Conservation (phyloP, 345 rosid genomes). For the Acer yangbiense region DNA sequence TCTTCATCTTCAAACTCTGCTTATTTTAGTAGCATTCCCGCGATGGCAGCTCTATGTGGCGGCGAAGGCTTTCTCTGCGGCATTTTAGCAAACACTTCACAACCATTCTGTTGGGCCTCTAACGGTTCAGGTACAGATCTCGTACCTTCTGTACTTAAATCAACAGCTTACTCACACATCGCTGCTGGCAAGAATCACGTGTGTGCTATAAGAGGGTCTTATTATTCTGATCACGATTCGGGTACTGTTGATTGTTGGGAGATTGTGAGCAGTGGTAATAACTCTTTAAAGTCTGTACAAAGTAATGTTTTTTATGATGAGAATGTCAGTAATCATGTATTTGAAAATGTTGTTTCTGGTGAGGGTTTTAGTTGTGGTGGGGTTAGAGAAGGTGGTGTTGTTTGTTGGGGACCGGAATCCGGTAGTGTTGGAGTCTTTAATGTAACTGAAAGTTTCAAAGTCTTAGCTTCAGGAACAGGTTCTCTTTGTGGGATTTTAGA, state of each 20-base stretch:
- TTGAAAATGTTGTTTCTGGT: slow-evolving; percentile 68
- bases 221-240: slow-evolving; percentile 64
- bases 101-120: slow-evolving; percentile 66
- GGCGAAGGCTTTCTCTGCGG: slow-evolving; percentile 87
- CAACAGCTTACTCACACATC: slow-evolving; percentile 66
- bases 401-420: slow-evolving; percentile 87
- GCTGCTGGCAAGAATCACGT: slow-evolving; percentile 86
- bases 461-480: slow-evolving; percentile 57
- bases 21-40: slow-evolving; percentile 39
- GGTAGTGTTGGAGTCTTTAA: slow-evolving; percentile 44
- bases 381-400: slow-evolving; percentile 64
- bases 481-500: slow-evolving; percentile 64
- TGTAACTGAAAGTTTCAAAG: slow-evolving; percentile 37
- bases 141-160: slow-evolving; percentile 52
- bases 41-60: slow-evolving; percentile 71
- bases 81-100: slow-evolving; percentile 66
- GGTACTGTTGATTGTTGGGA: slow-evolving; percentile 88
- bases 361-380: slow-evolving; percentile 89
- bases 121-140: slow-evolving; percentile 57
- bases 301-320: slow-evolving; percentile 46
- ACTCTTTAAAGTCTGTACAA: slow-evolving; percentile 41
- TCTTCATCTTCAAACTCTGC: slow-evolving; percentile 24
- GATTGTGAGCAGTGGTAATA: slow-evolving; percentile 36
- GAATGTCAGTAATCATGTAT: slow-evolving; percentile 46
- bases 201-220: slow-evolving; percentile 88